A percentile compares a stretch with the other conserved stretches of the same genome.
phyloP scores from a whole-genome alignment of 2,329 filamentous ascomycete species.

The Ilyonectria robusta region DNA sequence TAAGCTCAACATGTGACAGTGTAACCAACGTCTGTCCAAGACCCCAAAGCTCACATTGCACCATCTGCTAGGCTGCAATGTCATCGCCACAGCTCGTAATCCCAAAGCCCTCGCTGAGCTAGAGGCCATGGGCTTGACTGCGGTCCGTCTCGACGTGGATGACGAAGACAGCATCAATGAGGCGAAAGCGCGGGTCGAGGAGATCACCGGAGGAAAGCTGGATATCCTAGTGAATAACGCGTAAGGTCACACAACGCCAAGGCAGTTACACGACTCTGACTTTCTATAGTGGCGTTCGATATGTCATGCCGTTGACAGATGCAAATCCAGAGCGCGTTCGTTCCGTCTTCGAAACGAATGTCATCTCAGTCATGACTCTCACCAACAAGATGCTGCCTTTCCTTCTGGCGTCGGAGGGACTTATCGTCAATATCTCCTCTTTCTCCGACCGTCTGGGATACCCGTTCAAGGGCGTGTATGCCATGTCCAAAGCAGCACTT shows the following conservation, averaged over 20 bases:
- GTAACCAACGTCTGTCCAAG: neutral
- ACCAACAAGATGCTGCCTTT: constrained; percentile 55
- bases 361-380: constrained; percentile 55
- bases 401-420: constrained; percentile 49
- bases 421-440: constrained; percentile 58
- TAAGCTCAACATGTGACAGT: constrained; percentile 2
- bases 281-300: constrained; percentile 18
- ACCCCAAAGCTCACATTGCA: constrained; percentile 10
- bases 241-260: constrained; percentile 18
- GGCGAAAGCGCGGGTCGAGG: constrained; percentile 50
- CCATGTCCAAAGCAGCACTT: constrained; percentile 59
- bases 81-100: constrained; percentile 39
- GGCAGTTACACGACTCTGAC: neutral
- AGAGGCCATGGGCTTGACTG: constrained; percentile 29
- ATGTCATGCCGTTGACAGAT: constrained; percentile 32
- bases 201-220: constrained; percentile 54
- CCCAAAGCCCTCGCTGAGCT: constrained; percentile 34
- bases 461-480: constrained; percentile 55
- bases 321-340: constrained; percentile 22
- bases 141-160: constrained; percentile 58
- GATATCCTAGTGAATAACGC: constrained; percentile 62
- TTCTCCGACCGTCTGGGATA: constrained; percentile 42
- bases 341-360: constrained; percentile 53
- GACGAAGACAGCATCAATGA: constrained; percentile 50
- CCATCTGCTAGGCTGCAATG: constrained; percentile 28